A percentile compares a stretch with the other conserved stretches of the same genome.
phyloP scores from a whole-genome alignment of 78 protist species.

The Pelomyxa schiedti region DNA sequence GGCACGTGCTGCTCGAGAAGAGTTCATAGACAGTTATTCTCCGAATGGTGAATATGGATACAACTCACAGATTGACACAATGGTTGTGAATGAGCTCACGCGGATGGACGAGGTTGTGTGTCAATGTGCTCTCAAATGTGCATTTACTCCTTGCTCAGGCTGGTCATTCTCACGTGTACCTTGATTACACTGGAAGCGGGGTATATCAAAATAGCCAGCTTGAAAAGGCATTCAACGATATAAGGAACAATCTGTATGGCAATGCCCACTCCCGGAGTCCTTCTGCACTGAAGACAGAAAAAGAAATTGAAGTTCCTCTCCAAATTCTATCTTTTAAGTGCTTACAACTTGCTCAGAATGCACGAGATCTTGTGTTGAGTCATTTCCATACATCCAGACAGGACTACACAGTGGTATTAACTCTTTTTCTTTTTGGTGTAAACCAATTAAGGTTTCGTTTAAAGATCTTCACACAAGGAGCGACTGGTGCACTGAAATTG shows the following conservation, averaged over 20 bases:
- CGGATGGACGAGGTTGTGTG: neutral
- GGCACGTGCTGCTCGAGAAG: too few relatives aligned
- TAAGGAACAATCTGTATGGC: neutral
- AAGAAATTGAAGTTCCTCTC: neutral
- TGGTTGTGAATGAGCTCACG: neutral
- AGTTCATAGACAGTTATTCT: too few relatives aligned
- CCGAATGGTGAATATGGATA: neutral
- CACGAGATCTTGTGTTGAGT: slow-evolving; percentile 20
- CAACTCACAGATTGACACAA: neutral
- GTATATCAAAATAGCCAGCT: neutral
- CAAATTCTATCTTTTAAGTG: too few relatives aligned
- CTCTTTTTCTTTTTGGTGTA: slow-evolving; percentile 66
- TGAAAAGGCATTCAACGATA: neutral
- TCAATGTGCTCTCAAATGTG: too few relatives aligned
- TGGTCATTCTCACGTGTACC: too few relatives aligned
- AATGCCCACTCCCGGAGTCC: neutral
- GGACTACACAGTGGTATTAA: slow-evolving; percentile 69
- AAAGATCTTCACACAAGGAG: neutral
- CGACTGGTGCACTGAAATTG: slow-evolving; percentile 53
- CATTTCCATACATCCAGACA: slow-evolving; percentile 40
- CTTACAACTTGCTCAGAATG: too few relatives aligned
- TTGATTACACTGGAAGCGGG: neutral
- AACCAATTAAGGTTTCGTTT: neutral
- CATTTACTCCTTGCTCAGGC: too few relatives aligned
- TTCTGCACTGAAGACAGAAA: neutral